These are phyloP conservation scores for Lathyrus oleraceus DNA, from an alignment of 306 rosid genomes.

Conservation along the genomic window DNA sequence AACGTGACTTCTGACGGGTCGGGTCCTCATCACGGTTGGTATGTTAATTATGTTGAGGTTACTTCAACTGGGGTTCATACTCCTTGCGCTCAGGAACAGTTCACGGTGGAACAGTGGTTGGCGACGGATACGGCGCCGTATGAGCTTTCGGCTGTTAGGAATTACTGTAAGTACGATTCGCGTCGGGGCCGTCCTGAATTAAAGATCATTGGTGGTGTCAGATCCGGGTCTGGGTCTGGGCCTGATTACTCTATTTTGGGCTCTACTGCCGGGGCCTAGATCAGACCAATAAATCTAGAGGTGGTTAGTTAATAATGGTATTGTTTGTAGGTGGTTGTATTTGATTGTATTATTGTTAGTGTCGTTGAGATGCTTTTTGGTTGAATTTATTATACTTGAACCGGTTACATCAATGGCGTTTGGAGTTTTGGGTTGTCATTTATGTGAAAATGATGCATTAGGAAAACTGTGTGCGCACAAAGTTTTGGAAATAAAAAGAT, in stretches of 20 bases:
- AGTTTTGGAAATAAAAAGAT: not conserved
- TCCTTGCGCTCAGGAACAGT: conserved; percentile 49
- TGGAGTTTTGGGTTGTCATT: conserved; percentile 1
- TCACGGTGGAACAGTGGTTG: conserved; percentile 81
- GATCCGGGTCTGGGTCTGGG: not conserved
- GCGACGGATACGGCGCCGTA: conserved; percentile 70
- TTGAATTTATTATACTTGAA: not conserved
- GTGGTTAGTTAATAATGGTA: not conserved
- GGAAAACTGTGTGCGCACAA: not conserved
- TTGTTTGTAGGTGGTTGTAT: not conserved
- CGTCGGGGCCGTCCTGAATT: conserved; percentile 8
- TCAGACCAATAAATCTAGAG: not conserved
- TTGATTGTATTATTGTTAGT: not conserved
- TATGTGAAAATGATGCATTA: not conserved
- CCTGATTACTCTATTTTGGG: conserved; percentile 18
- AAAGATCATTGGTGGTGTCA: not conserved
- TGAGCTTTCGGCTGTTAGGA: conserved; percentile 43
- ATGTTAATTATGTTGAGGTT: conserved; percentile 77
- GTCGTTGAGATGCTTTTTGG: not conserved
- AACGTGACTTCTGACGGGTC: conserved; percentile 80
- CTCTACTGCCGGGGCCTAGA: not conserved
- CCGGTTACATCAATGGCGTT: not conserved
- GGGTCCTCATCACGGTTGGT: conserved; percentile 81
- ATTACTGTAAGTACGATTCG: conserved; percentile 35
- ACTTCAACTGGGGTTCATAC: conserved; percentile 64